Evolutionary conservation across 2,329 filamentous ascomycete genomes (phyloP).

Genomic region (Tetracladium maxilliforme): DNA sequence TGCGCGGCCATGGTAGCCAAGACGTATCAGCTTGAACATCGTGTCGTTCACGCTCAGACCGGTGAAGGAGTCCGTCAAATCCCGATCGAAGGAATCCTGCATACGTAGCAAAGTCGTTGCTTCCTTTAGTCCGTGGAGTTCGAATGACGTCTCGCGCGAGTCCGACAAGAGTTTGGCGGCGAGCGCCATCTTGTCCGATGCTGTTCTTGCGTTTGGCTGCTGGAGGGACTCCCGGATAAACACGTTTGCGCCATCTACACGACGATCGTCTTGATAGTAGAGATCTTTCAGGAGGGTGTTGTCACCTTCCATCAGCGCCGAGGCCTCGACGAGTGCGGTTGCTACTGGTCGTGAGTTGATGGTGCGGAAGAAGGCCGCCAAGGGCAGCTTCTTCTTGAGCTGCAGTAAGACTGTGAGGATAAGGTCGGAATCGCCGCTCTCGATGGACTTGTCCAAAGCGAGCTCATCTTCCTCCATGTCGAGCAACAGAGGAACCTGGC

Average conservation of each 20-base stretch:
- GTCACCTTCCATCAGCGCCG: conserved; percentile 54
- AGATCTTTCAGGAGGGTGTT: conserved; percentile 83
- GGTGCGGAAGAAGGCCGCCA: conserved; percentile 83
- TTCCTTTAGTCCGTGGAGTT: conserved; percentile 66
- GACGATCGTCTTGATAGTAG: conserved; percentile 92
- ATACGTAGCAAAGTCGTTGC: conserved; percentile 65
- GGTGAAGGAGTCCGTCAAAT: conserved; percentile 62
- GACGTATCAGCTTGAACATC: conserved; percentile 71
- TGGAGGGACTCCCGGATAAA: conserved; percentile 72
- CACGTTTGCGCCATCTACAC: conserved; percentile 75
- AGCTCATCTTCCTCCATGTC: conserved; percentile 94
- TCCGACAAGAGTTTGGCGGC: conserved; percentile 74
- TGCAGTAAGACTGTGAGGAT: conserved; percentile 80
- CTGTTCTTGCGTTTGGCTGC: conserved; percentile 53
- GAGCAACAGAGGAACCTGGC: conserved; percentile 83
- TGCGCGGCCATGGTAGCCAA: conserved; percentile 71
- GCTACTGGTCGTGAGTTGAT: conserved; percentile 78
- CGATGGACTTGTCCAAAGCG: conserved; percentile 89
- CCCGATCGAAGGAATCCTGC: conserved; percentile 76
- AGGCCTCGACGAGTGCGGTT: conserved; percentile 77
- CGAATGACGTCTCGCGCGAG: conserved; percentile 63
- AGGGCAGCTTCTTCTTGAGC: conserved; percentile 76
- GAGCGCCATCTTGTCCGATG: conserved; percentile 76
- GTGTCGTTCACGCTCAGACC: conserved; percentile 86
- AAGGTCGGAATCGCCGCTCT: conserved; percentile 87